These are phyloP conservation scores for Suhomyces wounanorum DNA, from an alignment of 1,139 yeast genomes.

Conservation along the genomic window DNA sequence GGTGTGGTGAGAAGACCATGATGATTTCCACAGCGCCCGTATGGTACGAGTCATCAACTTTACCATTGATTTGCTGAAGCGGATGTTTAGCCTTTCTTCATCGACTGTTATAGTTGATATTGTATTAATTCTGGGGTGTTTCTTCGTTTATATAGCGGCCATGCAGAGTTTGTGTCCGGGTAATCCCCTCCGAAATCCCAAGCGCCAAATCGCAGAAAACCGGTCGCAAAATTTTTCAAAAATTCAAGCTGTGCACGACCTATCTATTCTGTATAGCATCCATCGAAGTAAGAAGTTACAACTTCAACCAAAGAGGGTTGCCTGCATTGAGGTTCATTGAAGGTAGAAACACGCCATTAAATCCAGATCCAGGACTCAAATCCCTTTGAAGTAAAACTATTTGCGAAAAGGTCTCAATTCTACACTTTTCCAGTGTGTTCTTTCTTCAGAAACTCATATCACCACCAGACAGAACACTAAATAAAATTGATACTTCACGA, in stretches of 20 bases:
- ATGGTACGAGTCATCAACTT: neutral
- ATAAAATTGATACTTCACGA: neutral
- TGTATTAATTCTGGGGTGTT: neutral
- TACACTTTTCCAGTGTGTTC: neutral
- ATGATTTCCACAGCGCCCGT: slow-evolving; percentile 31
- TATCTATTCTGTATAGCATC: neutral
- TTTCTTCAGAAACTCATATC: neutral
- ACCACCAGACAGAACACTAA: neutral
- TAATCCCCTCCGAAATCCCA: neutral
- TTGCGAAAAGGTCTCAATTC: neutral
- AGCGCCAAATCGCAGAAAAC: neutral
- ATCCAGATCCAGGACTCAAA: neutral
- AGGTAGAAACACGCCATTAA: neutral
- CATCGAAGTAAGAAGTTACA: neutral
- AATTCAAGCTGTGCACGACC: slow-evolving; percentile 10
- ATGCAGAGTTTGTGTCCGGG: slow-evolving; percentile 7
- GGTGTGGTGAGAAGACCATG: slow-evolving; percentile 36
- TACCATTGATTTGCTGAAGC: slow-evolving; percentile 42
- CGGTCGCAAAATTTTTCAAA: slow-evolving; percentile 15
- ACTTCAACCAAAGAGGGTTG: neutral
- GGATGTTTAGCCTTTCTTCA: slow-evolving; percentile 58
- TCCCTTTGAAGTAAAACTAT: neutral
- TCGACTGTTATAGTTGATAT: slow-evolving; percentile 68
- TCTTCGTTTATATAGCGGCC: neutral
- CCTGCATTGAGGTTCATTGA: neutral